Evolutionary conservation across 2,329 filamentous ascomycete species (phyloP).

Genomic region (Piedraia hortae): DNA sequence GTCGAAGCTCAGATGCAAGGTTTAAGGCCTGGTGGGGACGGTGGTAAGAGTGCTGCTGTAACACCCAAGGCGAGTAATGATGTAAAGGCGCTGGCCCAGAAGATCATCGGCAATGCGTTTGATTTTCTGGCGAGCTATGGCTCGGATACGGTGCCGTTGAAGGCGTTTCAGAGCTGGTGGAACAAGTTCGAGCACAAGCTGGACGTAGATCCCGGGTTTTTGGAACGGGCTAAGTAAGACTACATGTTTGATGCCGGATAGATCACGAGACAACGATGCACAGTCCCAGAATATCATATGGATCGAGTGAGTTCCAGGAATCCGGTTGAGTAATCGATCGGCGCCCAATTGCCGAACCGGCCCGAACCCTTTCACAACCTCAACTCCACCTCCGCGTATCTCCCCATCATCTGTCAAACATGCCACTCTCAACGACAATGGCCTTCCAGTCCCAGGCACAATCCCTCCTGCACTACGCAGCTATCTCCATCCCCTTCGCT

Average conservation of each 20-base stretch:
- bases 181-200: slow-evolving; percentile 75
- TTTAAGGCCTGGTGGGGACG: no score
- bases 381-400: no score
- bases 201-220: slow-evolving; percentile 60
- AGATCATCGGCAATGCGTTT: slow-evolving; percentile 91
- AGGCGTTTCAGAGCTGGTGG: slow-evolving; percentile 96
- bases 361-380: no score
- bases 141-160: slow-evolving; percentile 72
- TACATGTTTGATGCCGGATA: no score
- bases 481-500: slow-evolving; percentile 3
- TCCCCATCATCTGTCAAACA: no score
- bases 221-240: slow-evolving; percentile 41
- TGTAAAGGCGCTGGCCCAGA: slow-evolving; percentile 48
- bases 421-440: no score
- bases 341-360: no score
- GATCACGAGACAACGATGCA: no score
- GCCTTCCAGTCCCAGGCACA: neutral
- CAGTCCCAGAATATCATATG: no score
- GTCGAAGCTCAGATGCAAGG: slow-evolving; percentile 35
- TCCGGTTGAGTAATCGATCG: no score
- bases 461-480: slow-evolving; percentile 2
- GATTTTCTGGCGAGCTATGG: slow-evolving; percentile 84
- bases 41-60: slow-evolving; percentile 16
- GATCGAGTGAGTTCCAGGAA: no score
- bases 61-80: slow-evolving; percentile 10